Base-by-base conservation (phyloP, 768 basidiomycete genomes). In the Paxillus ammoniavirescens region DNA sequence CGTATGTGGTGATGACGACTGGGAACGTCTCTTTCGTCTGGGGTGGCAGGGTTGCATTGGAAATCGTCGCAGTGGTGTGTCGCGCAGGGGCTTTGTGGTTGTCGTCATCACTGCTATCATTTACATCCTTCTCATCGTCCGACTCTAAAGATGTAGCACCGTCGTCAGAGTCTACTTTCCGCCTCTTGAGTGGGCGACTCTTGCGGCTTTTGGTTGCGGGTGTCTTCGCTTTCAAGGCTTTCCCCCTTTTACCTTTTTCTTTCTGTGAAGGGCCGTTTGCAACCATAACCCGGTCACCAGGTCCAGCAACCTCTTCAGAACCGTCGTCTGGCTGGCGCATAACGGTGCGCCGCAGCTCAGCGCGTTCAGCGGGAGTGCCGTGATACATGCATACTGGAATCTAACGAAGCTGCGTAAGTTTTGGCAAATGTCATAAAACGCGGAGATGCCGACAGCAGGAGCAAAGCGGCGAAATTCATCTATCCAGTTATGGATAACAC, bases 341-440 rank as follows among this genome's bases (percentile, higher is more conserved):
- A 0, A 78, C 72, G 2, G 84, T 88, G 4, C 76, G 74, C 26
- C 96, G 79, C 17, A 98, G 71, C 49, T 89, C 84, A 0, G 87
- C 88, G 21, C 97, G 89, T 53, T 95, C 87, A 0, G 80, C 80
- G 1, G 86, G 91, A 0, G 80, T 77, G 4, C 97, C 97, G 58
- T 98, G 91, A 67, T 99, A 99, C 76, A 93, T 85, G 56, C 91
- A 82, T 1, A 93, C 84, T 6, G 93, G 89, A 40, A 94, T 90
- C 87, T 92, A 49, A n/a, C 21, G n/a, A 15, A 21, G 41, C 31
- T 48, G 10, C 15, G 23, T 33, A 15, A 57, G 49, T 30, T 12
- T n/a, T 23, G 6, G 28, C 12, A 10, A 33, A 37, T 5, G 36
- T 9, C n/a, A 18, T 14, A 28, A 28, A 26, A 35, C 9, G 13